phyloP scores from a whole-genome alignment of 768 basidiomycete species.

The Termitomyces sp. region DNA sequence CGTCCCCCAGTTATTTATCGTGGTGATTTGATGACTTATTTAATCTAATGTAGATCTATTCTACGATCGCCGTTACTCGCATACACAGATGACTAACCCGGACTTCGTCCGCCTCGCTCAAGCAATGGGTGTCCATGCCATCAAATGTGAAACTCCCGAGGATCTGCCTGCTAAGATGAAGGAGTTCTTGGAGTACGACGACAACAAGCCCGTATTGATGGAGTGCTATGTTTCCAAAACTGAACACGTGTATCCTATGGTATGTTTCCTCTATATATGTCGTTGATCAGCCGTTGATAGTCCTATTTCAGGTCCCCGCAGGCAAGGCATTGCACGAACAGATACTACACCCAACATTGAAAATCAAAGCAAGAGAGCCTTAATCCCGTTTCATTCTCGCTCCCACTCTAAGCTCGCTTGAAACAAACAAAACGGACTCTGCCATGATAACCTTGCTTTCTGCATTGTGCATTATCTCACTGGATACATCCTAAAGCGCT shows the following conservation, averaged over 20 bases:
- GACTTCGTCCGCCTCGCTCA: constrained; percentile 88
- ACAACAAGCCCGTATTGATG: constrained; percentile 79
- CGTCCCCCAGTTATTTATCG: constrained; percentile 11
- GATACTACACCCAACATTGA: constrained; percentile 58
- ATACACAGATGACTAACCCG: constrained; percentile 93
- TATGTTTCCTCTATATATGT: constrained; percentile 24
- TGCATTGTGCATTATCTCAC: not conserved
- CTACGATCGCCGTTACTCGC: constrained; percentile 95
- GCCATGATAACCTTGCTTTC: not conserved
- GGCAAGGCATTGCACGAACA: constrained; percentile 95
- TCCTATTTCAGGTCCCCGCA: constrained; percentile 61
- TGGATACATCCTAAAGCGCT: not conserved
- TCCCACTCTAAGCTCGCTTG: not conserved
- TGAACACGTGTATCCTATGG: constrained; percentile 93
- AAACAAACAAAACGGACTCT: not conserved
- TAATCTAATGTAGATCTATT: constrained; percentile 65
- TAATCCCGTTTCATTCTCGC: not conserved
- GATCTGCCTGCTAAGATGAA: constrained; percentile 96
- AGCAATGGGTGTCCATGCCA: constrained; percentile 90
- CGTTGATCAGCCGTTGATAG: not conserved
- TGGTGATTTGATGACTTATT: not conserved
- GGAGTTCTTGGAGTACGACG: constrained; percentile 95
- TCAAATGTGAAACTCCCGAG: constrained; percentile 61
- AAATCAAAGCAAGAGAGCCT: constrained; percentile 13
- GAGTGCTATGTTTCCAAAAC: constrained; percentile 83